Evolutionary conservation across 2,329 filamentous ascomycete genomes (phyloP).

Genomic region (Cladosporium halotolerans): DNA sequence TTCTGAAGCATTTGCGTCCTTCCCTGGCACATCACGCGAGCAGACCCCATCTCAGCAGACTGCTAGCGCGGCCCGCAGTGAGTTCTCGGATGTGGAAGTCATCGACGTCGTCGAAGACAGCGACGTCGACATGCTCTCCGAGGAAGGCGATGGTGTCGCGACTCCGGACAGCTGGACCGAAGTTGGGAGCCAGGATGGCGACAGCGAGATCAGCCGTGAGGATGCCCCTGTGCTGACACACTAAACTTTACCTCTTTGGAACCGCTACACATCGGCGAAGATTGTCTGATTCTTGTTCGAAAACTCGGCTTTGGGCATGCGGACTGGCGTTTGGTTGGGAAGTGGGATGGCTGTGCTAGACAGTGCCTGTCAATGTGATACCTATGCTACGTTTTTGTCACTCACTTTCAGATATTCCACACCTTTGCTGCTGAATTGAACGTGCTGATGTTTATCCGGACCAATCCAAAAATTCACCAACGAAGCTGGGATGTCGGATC

Average conservation of each 20-base stretch:
- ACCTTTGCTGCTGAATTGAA: too few species aligned
- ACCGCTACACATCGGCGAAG: not conserved
- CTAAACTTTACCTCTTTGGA: not conserved
- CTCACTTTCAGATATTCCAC: too few species aligned
- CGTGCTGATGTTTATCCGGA: too few species aligned
- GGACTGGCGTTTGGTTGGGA: too few species aligned
- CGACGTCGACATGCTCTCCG: constrained; percentile 30
- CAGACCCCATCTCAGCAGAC: constrained; percentile 6
- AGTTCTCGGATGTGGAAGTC: constrained; percentile 23
- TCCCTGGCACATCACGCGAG: constrained; percentile 16
- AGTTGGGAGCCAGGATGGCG: constrained; percentile 30
- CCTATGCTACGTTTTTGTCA: too few species aligned
- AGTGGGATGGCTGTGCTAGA: too few species aligned
- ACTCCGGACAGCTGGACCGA: constrained; percentile 35
- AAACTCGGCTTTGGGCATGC: too few species aligned
- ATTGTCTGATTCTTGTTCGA: not conserved
- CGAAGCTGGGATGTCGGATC: too few species aligned
- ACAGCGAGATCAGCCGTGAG: constrained; percentile 21
- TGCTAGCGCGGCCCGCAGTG: constrained; percentile 13
- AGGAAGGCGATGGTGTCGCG: constrained; percentile 26
- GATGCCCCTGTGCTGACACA: not conserved
- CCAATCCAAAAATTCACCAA: too few species aligned
- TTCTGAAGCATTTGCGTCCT: constrained; percentile 24
- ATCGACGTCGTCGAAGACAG: constrained; percentile 28
- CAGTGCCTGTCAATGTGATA: too few species aligned